phyloP scores from a whole-genome alignment of 768 basidiomycete species.

The Mrakia blollopis region DNA sequence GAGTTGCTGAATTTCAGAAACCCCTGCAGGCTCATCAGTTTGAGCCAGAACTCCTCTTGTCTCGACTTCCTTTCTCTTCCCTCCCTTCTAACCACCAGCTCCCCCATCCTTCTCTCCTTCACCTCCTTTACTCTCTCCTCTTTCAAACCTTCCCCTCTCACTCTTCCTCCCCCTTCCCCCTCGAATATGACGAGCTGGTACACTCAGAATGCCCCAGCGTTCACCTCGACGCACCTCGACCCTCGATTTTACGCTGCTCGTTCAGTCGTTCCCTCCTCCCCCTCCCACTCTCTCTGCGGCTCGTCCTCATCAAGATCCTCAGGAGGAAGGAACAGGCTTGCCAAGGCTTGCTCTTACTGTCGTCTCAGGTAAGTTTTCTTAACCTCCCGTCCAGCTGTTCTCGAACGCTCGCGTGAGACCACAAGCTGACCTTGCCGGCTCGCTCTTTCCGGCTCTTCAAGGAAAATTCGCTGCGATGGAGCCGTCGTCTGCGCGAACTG shows the following conservation, averaged over 20 bases:
- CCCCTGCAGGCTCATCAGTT: too few relatives aligned
- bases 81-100: neutral
- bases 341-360: neutral
- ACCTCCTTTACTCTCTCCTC: neutral
- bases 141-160: too few relatives aligned
- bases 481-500: slow-evolving; percentile 41
- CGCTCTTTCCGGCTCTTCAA: neutral
- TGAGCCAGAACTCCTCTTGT: too few relatives aligned
- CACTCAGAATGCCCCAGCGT: neutral
- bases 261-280: neutral
- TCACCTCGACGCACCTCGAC: slow-evolving; percentile 6
- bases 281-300: neutral
- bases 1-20: too few relatives aligned
- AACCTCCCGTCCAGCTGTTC: neutral
- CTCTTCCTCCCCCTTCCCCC: too few relatives aligned
- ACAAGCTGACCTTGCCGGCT: neutral
- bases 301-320: neutral
- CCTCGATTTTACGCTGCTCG: neutral
- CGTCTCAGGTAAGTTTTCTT: neutral
- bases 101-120: neutral
- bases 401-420: neutral
- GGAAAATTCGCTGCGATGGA: slow-evolving; percentile 38
- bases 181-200: neutral
- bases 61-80: neutral
- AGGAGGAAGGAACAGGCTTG: neutral